Evolutionary conservation across 805 yeast species (phyloP), one percentile per base, ranked within the genome.

Genomic region (Barnettozyma vustinii): DNA sequence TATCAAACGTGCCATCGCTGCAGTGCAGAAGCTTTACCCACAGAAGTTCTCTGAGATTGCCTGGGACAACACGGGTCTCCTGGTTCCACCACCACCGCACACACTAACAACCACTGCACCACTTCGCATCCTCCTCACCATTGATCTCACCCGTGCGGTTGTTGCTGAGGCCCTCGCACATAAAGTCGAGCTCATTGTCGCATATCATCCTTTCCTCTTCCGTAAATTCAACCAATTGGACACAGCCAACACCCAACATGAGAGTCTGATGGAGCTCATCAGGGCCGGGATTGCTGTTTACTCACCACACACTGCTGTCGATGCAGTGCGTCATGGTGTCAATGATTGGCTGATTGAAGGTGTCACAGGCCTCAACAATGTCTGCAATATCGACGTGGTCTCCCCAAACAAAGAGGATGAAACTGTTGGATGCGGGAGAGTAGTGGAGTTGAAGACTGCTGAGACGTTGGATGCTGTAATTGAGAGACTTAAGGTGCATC

Each of bases 11-110:
- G 73, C 80, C 1, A 70, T 84, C 8, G 62, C 66, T 9, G 65
- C 66, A 0, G 81, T 92, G 51, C 87, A 89, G 61, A 81, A 77
- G 54, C 69, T 82, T n/a, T 94, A 87, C 61, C 99, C 99, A 2
- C 64, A 77, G 15, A 77, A 77, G 41, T 76, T 86, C 51, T 97
- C 98, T 0, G 98, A 92, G 59, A 72, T 75, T 19, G 66, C 90
- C 3, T 94, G 99, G 99, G 99, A 94, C 62, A 94, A 94, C 65
- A 91, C 97, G 0, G 99, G 99, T 1, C 72, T 94, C 32, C 67
- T 94, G 41, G 84, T 94, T 69, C 92, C 33, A 67, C 67, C 62
- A 2, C 58, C 58, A 4, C 48, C 53, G 19, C 51, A 56, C 4
- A 50, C 54, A 1, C 27, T 57, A 3, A 46, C 49, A 23, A 37